Evolutionary conservation across 2,329 filamentous ascomycete genomes (phyloP).

Genomic region (Colletotrichum echinochloae): DNA sequence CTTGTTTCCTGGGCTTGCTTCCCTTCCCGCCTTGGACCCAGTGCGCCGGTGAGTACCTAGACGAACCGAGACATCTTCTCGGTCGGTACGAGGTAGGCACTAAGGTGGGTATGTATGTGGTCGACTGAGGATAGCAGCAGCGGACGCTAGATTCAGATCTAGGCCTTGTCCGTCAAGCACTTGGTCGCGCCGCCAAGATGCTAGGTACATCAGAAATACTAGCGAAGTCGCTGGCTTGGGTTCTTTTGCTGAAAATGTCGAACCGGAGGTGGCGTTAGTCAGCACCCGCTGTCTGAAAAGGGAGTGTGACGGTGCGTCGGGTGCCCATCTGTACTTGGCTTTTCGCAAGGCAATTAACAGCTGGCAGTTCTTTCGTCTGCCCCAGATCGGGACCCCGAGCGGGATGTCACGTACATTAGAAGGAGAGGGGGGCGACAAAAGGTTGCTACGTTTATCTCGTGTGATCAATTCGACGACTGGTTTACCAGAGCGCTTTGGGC

Average conservation of each 20-base stretch:
- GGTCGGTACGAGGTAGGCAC: neutral
- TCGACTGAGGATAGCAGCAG: neutral
- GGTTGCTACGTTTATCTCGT: neutral
- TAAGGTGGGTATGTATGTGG: neutral
- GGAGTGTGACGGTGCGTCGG: neutral
- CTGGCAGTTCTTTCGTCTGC: too few species aligned
- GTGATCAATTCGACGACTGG: conserved; percentile 22
- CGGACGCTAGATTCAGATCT: conserved; percentile 25
- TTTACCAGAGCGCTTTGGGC: conserved; percentile 12
- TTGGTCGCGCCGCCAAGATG: conserved; percentile 25
- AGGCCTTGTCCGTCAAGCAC: conserved; percentile 28
- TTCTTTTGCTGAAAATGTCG: conserved; percentile 16
- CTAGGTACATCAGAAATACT: conserved; percentile 12
- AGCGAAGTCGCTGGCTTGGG: conserved; percentile 23
- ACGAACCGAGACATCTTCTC: neutral
- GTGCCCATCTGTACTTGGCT: neutral
- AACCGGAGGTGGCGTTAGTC: neutral
- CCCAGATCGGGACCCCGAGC: neutral
- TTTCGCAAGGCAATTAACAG: neutral
- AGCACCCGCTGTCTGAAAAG: neutral
- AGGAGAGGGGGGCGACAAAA: too few species aligned
- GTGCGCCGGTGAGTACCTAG: neutral
- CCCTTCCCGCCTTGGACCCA: conserved; percentile 2
- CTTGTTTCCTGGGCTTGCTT: conserved; percentile 10
- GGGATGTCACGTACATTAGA: neutral